Evolutionary conservation across 306 rosid genomes (phyloP).

Genomic region (Crotalaria pallida): DNA sequence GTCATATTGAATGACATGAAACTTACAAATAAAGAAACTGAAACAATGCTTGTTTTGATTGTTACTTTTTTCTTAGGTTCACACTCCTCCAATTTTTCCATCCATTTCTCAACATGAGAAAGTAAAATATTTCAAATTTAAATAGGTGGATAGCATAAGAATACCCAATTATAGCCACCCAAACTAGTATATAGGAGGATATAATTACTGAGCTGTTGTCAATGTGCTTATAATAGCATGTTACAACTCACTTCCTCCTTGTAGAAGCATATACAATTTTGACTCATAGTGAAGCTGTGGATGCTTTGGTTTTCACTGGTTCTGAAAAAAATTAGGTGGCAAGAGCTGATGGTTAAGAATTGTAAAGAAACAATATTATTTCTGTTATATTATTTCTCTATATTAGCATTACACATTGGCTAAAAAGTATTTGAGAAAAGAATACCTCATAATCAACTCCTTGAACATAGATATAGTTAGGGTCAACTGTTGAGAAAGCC

Average conservation of each 20-base stretch:
- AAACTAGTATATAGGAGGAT: constrained; percentile 24
- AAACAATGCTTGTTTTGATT: too few relatives aligned
- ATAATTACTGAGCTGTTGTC: constrained; percentile 77
- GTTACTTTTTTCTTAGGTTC: constrained; percentile 74
- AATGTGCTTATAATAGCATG: constrained; percentile 75
- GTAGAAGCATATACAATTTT: too few relatives aligned
- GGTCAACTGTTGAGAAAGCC: constrained; percentile 66
- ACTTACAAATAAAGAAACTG: too few relatives aligned
- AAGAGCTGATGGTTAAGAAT: too few relatives aligned
- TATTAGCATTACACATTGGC: neutral
- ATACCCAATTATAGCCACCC: constrained; percentile 16
- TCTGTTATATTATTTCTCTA: too few relatives aligned
- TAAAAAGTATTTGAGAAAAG: neutral
- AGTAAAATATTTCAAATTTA: constrained; percentile 20
- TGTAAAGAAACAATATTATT: too few relatives aligned
- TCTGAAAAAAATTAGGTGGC: too few relatives aligned
- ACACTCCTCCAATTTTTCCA: constrained; percentile 94
- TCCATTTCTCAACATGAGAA: constrained; percentile 90
- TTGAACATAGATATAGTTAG: constrained; percentile 69
- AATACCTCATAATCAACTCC: constrained; percentile 91
- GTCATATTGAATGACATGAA: too few relatives aligned
- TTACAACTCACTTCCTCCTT: too few relatives aligned
- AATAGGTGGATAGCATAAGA: constrained; percentile 4
- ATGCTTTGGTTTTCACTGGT: too few relatives aligned
- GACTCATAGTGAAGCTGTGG: too few relatives aligned